Base-by-base conservation (phyloP, 192 early-diverging fungal species). In the Rhizoclosmatium sp. region DNA sequence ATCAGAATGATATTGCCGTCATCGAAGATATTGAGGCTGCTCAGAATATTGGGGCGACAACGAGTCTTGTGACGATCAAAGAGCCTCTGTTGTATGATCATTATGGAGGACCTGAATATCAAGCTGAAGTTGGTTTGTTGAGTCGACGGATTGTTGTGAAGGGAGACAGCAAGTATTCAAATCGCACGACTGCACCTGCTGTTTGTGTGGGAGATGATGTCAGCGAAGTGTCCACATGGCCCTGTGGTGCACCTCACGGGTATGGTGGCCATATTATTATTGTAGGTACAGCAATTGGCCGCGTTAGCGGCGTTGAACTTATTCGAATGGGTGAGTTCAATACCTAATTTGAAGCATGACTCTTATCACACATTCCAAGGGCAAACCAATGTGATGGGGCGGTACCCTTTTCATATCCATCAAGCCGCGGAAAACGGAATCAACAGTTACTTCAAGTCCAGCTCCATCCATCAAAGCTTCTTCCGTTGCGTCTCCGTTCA, bases 371-470 rank as follows among this genome's bases (percentile, higher is more conserved):
- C 51, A 54, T 12, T 12, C 4, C 5, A 54, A 69, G 72, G 68
- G 12, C 80, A 81, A 82, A 81, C 80, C 10, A 81, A 81, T 51
- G 80, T 81, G 9, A 77, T 81, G 80, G 80, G 80, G 47, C 71
- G 80, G 40, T 81, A 81, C 44, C 80, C 80, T 9, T 78, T 71
- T 47, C 80, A 81, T 31, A 46, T 81, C 4, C 80, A 81, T 51
- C 82, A 82, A 80, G 59, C 77, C 2, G 61, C 46, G 42, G 47
- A 49, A 10, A 47, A 81, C 44, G 78, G 78, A 12, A 2, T 3
- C n/a, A 78, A 81, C 1, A 80, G 64, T n/a, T 81, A 77, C 47
- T 19, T 81, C 10, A 41, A 60, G 23, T 54, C 3, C 21, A 70
- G 65, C 79, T 12, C 80, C 19, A 67, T 81, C 31, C 78, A 70